Evolutionary conservation across 805 yeast genomes (phyloP).

Genomic region (Cyberlindnera euphorbiae): DNA sequence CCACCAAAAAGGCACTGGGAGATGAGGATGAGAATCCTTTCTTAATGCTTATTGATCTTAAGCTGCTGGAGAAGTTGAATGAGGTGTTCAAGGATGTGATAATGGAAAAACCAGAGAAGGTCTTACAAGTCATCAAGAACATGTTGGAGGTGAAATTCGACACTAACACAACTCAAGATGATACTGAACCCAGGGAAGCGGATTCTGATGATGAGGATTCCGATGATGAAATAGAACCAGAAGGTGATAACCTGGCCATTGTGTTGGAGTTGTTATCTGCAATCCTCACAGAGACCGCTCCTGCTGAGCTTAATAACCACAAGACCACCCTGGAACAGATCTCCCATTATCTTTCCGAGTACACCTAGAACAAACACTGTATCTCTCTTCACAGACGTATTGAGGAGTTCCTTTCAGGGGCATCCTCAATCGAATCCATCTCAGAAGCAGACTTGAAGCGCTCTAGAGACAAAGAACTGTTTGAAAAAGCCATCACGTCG

Average conservation of each 20-base stretch:
- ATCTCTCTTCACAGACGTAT: constrained; percentile 16
- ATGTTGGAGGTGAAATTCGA: constrained; percentile 29
- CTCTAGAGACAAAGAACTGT: constrained; percentile 31
- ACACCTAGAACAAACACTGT: constrained; percentile 15
- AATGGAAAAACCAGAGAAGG: constrained; percentile 43
- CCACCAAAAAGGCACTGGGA: constrained; percentile 9
- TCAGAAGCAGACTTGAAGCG: constrained; percentile 9
- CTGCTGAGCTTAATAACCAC: constrained; percentile 16
- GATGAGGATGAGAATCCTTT: constrained; percentile 46
- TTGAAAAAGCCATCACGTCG: constrained; percentile 59
- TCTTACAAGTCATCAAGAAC: constrained; percentile 45
- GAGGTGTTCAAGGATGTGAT: constrained; percentile 50
- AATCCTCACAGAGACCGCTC: constrained; percentile 29
- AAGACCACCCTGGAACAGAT: constrained; percentile 28
- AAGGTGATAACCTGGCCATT: constrained; percentile 27
- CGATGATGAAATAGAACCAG: constrained; percentile 22
- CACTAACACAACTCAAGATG: not conserved
- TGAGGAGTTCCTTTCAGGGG: constrained; percentile 15
- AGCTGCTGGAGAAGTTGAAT: constrained; percentile 58
- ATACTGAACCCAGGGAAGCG: constrained; percentile 19
- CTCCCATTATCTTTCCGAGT: constrained; percentile 15
- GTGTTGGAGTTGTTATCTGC: constrained; percentile 36
- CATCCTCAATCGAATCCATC: not conserved
- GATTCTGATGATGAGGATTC: constrained; percentile 37
- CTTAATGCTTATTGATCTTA: constrained; percentile 51